These are phyloP conservation scores for Barnettozyma sucrosica DNA, from an alignment of 805 yeast species.

Conservation along the genomic window DNA sequence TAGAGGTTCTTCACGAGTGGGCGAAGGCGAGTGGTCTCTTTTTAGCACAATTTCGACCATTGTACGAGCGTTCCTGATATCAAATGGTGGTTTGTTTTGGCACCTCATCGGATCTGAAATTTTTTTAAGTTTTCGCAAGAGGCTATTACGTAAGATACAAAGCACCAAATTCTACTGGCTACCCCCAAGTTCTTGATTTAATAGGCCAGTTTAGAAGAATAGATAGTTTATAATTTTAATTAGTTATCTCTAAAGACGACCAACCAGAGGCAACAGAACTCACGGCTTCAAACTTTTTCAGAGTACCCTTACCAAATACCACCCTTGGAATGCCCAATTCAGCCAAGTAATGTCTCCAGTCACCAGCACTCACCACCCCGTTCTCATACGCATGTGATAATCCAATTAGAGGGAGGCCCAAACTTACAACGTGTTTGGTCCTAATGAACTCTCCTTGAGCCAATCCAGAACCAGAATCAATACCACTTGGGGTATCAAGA, in stretches of 20 bases:
- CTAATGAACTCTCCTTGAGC: constrained; percentile 32
- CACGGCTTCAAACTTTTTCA: constrained; percentile 40
- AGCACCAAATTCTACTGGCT: not conserved
- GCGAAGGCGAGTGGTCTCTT: constrained; percentile 13
- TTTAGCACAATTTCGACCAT: constrained; percentile 9
- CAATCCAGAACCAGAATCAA: constrained; percentile 75
- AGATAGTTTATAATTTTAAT: not conserved
- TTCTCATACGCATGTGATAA: constrained; percentile 54
- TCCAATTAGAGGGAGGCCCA: constrained; percentile 70
- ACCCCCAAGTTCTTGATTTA: not conserved
- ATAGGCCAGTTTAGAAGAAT: not conserved
- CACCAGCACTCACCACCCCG: constrained; percentile 42
- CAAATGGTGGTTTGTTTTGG: not conserved
- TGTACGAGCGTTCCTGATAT: not conserved
- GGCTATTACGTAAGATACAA: not conserved
- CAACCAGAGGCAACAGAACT: not conserved
- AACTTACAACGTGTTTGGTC: constrained; percentile 56
- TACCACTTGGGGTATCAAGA: constrained; percentile 75
- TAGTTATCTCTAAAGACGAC: not conserved
- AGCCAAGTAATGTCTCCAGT: constrained; percentile 51
- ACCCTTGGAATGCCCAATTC: constrained; percentile 68
- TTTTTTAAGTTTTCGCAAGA: not conserved
- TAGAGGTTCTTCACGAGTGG: not conserved
- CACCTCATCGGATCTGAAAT: not conserved
- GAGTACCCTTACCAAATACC: constrained; percentile 39